phyloP scores from a whole-genome alignment of 2,329 filamentous ascomycete species.

The Paecilomyces niveus region DNA sequence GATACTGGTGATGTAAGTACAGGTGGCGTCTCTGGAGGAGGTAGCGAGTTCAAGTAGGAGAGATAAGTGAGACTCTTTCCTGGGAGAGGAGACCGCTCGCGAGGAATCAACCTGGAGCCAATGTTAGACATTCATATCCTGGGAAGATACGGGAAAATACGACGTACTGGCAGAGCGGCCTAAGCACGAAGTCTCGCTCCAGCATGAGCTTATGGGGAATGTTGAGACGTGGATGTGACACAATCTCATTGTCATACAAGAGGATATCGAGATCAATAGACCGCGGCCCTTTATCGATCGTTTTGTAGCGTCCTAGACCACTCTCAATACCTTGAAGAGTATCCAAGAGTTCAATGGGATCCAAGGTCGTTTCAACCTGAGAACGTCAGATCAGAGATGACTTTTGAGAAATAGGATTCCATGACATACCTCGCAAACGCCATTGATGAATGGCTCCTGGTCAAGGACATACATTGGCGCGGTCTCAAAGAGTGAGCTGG shows the following conservation, averaged over 20 bases:
- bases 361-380: constrained; percentile 72
- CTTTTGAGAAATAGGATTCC: constrained; percentile 2
- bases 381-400: background rate
- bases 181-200: constrained; percentile 88
- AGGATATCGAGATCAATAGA: constrained; percentile 94
- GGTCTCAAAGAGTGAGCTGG: constrained; percentile 89
- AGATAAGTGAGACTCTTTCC: constrained; percentile 24
- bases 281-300: constrained; percentile 86
- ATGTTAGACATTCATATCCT: constrained; percentile 8
- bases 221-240: constrained; percentile 66
- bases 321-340: constrained; percentile 78
- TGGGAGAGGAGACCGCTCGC: constrained; percentile 26
- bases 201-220: constrained; percentile 79
- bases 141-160: background rate
- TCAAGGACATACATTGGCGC: constrained; percentile 94
- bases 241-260: constrained; percentile 62
- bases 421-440: constrained; percentile 72
- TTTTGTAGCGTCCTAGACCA: constrained; percentile 68
- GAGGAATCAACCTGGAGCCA: constrained; percentile 32
- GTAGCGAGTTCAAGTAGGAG: constrained; percentile 26
- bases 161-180: constrained; percentile 59
- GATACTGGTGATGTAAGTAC: constrained; percentile 33
- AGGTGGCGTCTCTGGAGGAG: constrained; percentile 28
- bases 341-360: constrained; percentile 69
- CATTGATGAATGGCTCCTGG: constrained; percentile 84